Evolutionary conservation across 306 rosid species (phyloP), one percentile per base, ranked within the genome.

Genomic region (Astragalus glycyphyllos): DNA sequence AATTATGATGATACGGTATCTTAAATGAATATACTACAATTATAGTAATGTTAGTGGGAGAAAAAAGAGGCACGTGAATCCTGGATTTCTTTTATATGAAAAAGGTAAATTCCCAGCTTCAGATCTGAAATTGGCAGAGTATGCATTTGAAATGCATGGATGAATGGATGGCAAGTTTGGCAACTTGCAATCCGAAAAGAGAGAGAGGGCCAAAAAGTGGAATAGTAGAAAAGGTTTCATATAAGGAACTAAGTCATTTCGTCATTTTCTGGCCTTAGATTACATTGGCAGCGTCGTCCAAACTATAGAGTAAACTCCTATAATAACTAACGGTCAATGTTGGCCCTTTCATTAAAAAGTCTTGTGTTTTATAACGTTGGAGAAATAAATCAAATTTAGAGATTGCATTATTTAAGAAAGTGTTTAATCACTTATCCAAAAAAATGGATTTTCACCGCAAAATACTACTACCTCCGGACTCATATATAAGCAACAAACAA

Each of bases 11-110:
- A 46, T 46, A 12, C 1, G 51, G 15, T 46, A 46, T 46, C 14
- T n/a, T 46, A 12, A 13, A 6, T 5, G 17, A 46, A 46, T 2
- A 44, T 44, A 44, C n/a, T n/a, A n/a, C n/a, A n/a, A n/a, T n/a
- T n/a, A n/a, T n/a, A n/a, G n/a, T 42, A 8, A 3, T 5, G 11
- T n/a, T 46, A 13, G 1, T 46, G 16, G 16, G 51, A 46, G 14
- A 63, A n/a, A 12, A 69, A 46, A 5, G 51, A 62, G 76, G 71
- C 87, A 82, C 89, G 87, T 84, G 84, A 82, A 65, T 49, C 64
- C 79, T 55, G 83, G 79, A 11, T 31, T 46, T 20, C 69, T 75
- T 75, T 59, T 84, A n/a, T 74, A 69, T 55, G 37, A 38, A 77
- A 80, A 82, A 63, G 55, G 53, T 56, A 23, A 23, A 42, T 69